A percentile compares a stretch with the other conserved stretches of the same genome.
phyloP scores from a whole-genome alignment of 2,329 filamentous ascomycete genomes.

The Xylariaceae sp. region DNA sequence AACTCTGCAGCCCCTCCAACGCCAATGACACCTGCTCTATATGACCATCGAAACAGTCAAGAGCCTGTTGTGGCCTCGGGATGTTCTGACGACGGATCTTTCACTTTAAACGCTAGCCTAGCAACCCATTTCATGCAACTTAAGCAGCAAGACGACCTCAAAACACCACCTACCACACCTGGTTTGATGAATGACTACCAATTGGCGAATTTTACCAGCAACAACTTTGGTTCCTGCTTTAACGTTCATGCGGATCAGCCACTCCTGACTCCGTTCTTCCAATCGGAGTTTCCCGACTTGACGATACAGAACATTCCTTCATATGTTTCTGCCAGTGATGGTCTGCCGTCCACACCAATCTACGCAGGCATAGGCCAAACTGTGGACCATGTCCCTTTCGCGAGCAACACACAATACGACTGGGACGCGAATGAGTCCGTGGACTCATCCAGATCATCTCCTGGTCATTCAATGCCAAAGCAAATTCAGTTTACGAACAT shows the following conservation, averaged over 20 bases:
- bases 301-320: slow-evolving; percentile 38
- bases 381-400: slow-evolving; percentile 33
- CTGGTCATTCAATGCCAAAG: slow-evolving; percentile 35
- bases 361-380: slow-evolving; percentile 38
- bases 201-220: slow-evolving; percentile 37
- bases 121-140: slow-evolving; percentile 20
- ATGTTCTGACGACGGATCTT: slow-evolving; percentile 37
- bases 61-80: slow-evolving; percentile 39
- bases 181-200: slow-evolving; percentile 42
- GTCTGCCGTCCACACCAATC: slow-evolving; percentile 47
- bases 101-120: slow-evolving; percentile 25
- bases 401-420: slow-evolving; percentile 45
- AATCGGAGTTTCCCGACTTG: slow-evolving; percentile 44
- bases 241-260: slow-evolving; percentile 43
- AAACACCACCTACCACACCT: slow-evolving; percentile 52
- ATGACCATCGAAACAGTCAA: slow-evolving; percentile 34
- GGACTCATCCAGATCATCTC: slow-evolving; percentile 35
- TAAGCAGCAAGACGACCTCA: slow-evolving; percentile 41
- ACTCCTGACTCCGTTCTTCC: slow-evolving; percentile 46
- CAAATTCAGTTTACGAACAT: slow-evolving; percentile 46
- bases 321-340: slow-evolving; percentile 41
- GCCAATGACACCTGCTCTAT: slow-evolving; percentile 44
- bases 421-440: slow-evolving; percentile 46
- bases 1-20: slow-evolving; percentile 45
- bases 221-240: slow-evolving; percentile 18